Percentiles rank a stretch among this genome's conserved stretches.
phyloP scores from a whole-genome alignment of 768 basidiomycete species.

The Podaxis sp. region DNA sequence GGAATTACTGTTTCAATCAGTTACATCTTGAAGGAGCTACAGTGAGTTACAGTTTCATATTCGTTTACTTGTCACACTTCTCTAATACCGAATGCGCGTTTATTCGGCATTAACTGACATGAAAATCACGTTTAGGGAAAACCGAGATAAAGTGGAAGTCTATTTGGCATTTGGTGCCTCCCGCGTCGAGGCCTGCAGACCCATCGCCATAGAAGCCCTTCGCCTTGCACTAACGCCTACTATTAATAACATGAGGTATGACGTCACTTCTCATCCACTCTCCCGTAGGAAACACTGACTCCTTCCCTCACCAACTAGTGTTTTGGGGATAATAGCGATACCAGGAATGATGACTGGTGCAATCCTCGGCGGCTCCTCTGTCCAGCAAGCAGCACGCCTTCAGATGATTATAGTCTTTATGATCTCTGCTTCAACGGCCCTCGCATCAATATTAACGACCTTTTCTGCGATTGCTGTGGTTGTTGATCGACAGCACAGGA shows the following conservation, averaged over 20 bases:
- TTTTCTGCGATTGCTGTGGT: constrained; percentile 58
- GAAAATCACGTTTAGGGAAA: constrained; percentile 52
- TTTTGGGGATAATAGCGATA: constrained; percentile 76
- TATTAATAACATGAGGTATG: constrained; percentile 83
- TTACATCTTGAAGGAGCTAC: constrained; percentile 73
- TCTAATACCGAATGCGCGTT: background rate
- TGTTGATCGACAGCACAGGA: constrained; percentile 66
- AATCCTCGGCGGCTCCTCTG: constrained; percentile 81
- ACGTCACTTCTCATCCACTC: background rate
- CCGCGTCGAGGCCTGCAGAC: constrained; percentile 79
- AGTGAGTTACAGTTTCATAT: constrained; percentile 42
- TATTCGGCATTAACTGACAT: background rate
- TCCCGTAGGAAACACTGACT: background rate
- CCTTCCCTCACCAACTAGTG: constrained; percentile 36
- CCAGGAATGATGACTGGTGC: constrained; percentile 94
- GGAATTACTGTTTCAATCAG: constrained; percentile 71
- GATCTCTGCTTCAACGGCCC: constrained; percentile 76
- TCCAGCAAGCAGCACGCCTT: constrained; percentile 80
- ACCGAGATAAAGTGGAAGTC: constrained; percentile 81
- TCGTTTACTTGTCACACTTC: background rate
- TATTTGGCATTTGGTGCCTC: constrained; percentile 87
- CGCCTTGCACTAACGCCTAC: constrained; percentile 77
- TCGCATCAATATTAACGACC: constrained; percentile 67
- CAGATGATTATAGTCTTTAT: constrained; percentile 97
- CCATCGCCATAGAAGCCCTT: constrained; percentile 77